These are phyloP conservation scores for Barnettozyma sp. DNA, from an alignment of 805 yeast genomes.

Conservation along the genomic window DNA sequence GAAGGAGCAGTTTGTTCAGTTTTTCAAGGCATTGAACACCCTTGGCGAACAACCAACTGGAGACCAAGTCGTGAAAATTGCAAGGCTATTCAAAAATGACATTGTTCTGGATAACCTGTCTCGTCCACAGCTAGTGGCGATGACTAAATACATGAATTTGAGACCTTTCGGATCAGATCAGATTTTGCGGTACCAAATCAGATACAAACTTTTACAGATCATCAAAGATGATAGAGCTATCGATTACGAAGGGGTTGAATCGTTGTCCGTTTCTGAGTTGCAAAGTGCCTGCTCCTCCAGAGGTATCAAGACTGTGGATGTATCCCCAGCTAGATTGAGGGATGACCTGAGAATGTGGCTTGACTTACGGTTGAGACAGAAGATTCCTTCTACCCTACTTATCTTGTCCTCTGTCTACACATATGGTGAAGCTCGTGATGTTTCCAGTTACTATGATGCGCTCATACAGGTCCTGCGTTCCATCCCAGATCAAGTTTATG, in stretches of 20 bases:
- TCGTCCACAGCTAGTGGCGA: constrained; percentile 84
- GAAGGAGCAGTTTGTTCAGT: constrained; percentile 66
- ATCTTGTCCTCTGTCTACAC: constrained; percentile 85
- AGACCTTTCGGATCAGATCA: constrained; percentile 92
- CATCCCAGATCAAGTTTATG: constrained; percentile 91
- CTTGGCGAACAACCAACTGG: constrained; percentile 52
- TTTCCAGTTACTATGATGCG: constrained; percentile 71
- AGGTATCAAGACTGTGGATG: constrained; percentile 77
- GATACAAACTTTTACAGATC: constrained; percentile 85
- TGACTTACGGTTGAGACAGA: constrained; percentile 80
- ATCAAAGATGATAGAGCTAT: constrained; percentile 89
- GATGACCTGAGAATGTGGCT: constrained; percentile 84
- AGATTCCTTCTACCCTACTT: constrained; percentile 85
- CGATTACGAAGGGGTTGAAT: constrained; percentile 89
- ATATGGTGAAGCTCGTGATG: constrained; percentile 55
- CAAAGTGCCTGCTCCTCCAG: constrained; percentile 88
- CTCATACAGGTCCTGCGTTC: constrained; percentile 80
- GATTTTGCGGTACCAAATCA: constrained; percentile 85
- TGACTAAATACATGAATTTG: constrained; percentile 86
- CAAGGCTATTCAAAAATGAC: constrained; percentile 89
- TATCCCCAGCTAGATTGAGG: constrained; percentile 75
- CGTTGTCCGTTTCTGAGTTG: constrained; percentile 70
- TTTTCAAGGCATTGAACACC: constrained; percentile 66
- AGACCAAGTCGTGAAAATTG: constrained; percentile 74
- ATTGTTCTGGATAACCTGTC: constrained; percentile 86